A percentile compares a stretch with the other conserved stretches of the same genome.
Conservation (phyloP, 2,329 filamentous ascomycete genomes). For the Byssothecium circinans region DNA sequence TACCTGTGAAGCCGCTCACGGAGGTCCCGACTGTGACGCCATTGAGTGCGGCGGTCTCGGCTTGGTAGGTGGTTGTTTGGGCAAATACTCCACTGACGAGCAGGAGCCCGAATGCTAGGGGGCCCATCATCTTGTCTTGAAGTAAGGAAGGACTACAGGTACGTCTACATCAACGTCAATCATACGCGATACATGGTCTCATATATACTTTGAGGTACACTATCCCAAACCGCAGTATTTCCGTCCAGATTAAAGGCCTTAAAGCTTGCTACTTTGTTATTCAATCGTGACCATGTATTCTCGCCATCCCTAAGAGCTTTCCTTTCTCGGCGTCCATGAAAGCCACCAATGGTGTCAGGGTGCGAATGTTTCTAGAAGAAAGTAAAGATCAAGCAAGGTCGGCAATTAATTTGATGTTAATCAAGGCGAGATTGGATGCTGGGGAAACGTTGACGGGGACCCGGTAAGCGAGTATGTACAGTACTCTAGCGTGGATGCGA, state of each 20-base stretch:
- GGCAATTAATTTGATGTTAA: background rate
- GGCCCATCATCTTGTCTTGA: background rate
- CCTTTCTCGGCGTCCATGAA: background rate
- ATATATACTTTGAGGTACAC: background rate
- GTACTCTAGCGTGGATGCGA: no score
- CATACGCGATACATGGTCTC: background rate
- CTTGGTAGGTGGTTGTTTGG: conserved; percentile 39
- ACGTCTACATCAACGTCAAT: background rate
- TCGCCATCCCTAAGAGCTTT: background rate
- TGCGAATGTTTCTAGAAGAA: background rate
- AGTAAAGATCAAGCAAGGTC: background rate
- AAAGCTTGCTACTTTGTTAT: background rate
- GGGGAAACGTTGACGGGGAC: background rate
- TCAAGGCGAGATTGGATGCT: background rate
- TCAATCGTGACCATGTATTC: background rate
- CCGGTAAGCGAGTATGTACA: conserved; percentile 1
- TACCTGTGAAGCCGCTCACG: conserved; percentile 46
- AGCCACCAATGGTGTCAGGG: background rate
- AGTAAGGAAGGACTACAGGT: background rate
- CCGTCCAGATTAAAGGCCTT: background rate
- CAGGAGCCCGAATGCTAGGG: background rate
- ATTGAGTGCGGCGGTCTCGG: conserved; percentile 47
- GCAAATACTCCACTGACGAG: conserved; percentile 6
- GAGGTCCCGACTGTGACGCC: conserved; percentile 47
- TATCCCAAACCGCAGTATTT: background rate